Percentiles rank a stretch among this genome's conserved stretches.
These are phyloP conservation scores for Floccularia luteovirens DNA, from an alignment of 768 basidiomycete genomes.

Conservation along the genomic window DNA sequence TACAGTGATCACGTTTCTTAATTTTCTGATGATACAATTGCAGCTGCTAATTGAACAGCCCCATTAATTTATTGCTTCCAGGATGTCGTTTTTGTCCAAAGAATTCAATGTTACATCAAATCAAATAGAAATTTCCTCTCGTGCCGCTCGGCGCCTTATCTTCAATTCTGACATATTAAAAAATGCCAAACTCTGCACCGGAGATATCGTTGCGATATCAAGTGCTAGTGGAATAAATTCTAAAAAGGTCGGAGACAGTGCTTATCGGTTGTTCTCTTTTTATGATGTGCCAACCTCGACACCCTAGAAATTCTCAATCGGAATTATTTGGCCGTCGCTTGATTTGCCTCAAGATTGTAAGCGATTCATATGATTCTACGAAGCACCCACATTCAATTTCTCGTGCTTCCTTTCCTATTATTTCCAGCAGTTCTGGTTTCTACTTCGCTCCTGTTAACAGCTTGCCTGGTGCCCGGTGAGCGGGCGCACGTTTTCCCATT, in stretches of 20 bases:
- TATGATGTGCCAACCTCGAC: conserved; percentile 11
- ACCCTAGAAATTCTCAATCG: conserved; percentile 63
- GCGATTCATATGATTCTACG: conserved; percentile 15
- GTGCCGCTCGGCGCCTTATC: conserved; percentile 55
- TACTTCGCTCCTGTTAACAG: conserved; percentile 52
- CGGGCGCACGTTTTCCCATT: conserved; percentile 43
- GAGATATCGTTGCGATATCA: conserved; percentile 58
- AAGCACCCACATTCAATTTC: conserved; percentile 9
- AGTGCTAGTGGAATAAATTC: conserved; percentile 22
- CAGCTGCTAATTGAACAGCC: too few species aligned
- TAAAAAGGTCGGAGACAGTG: conserved; percentile 15
- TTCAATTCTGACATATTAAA: conserved; percentile 59
- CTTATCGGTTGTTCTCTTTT: conserved; percentile 2
- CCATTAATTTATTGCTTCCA: neutral
- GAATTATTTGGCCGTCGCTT: conserved; percentile 69
- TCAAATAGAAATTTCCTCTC: too few species aligned
- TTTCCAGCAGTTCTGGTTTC: conserved; percentile 48
- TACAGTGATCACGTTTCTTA: too few species aligned
- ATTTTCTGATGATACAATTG: too few species aligned
- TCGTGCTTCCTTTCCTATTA: conserved; percentile 5
- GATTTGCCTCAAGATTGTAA: conserved; percentile 53
- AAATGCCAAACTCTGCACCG: conserved; percentile 52
- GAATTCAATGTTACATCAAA: conserved; percentile 32
- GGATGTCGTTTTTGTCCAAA: conserved; percentile 17
- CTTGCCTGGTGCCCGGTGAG: conserved; percentile 41